These are phyloP conservation scores for Neofusicoccum ribis DNA, from an alignment of 2,329 filamentous ascomycete genomes.

Conservation along the genomic window DNA sequence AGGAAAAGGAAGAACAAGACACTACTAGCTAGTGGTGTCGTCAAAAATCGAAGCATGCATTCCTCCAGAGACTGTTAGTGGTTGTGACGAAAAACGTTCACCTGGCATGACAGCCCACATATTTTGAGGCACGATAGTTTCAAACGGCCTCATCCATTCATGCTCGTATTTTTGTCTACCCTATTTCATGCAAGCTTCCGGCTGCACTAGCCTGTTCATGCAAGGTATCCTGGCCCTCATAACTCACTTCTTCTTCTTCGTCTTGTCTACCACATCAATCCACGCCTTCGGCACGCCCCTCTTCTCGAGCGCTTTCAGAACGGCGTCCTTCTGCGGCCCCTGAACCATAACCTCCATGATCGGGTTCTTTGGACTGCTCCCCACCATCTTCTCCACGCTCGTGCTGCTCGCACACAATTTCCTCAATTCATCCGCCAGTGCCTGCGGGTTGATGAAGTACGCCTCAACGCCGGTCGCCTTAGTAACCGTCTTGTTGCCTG, in stretches of 20 bases:
- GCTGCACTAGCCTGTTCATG: background rate
- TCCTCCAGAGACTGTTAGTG: background rate
- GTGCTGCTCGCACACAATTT: conserved; percentile 69
- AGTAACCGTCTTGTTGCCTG: conserved; percentile 66
- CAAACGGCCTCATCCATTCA: background rate
- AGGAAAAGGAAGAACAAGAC: background rate
- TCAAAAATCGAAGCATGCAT: background rate
- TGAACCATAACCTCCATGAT: conserved; percentile 69
- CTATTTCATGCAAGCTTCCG: background rate
- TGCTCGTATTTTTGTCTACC: background rate
- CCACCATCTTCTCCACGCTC: conserved; percentile 61
- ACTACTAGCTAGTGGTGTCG: background rate
- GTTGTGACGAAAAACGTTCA: background rate
- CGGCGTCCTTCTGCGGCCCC: conserved; percentile 63
- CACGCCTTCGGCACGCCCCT: conserved; percentile 61
- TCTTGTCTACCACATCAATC: conserved; percentile 68
- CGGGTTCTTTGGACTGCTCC: conserved; percentile 60
- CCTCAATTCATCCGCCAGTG: conserved; percentile 65
- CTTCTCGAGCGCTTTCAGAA: conserved; percentile 60
- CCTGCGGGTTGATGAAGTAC: conserved; percentile 60
- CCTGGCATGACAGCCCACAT: background rate
- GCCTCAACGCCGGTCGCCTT: conserved; percentile 62
- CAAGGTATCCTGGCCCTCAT: too few species aligned
- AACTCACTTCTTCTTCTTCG: conserved; percentile 60
- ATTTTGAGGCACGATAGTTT: background rate